Base-by-base conservation (phyloP, 2,329 filamentous ascomycete genomes). In the Ambrosiella xylebori region DNA sequence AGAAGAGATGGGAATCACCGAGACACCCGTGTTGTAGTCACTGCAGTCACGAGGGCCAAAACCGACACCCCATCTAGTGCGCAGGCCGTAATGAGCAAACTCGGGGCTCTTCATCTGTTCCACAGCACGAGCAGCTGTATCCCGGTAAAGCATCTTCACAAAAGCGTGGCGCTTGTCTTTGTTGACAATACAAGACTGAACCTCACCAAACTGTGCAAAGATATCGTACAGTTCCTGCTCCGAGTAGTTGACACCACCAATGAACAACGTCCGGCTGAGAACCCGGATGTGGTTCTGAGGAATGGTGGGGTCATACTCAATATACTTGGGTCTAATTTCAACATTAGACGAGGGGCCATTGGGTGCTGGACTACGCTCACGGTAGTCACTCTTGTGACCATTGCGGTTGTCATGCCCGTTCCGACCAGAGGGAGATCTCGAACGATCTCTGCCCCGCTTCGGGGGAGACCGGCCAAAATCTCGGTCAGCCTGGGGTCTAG, bases 171-270 rank as follows among this genome's bases (percentile, higher is more conserved):
- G 86, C 73, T 97, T 98, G 67, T 98, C 93, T 66, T 88, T 86
- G 73, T 98, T 97, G 64, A 96, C 90, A 63, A 98, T 98, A 71
- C 91, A 97, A 1, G 91, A 96, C 70, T 98, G 93, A 3, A 98
- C 93, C 57, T 83, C 76, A 60, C 93, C 93, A 67, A 84, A 95
- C 51, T 82, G 82, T 65, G 75, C 76, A 69, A 98, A 98, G 50
- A 95, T 82, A 55, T 73, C 74, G 57, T 89, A 83, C 57, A 98
- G 77, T 68, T 97, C 89, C 59, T 78, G 74, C 70, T 98, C 91
- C 6, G 86, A 83, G 60, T 77, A 87, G 77, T 84, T 94, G 62
- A 96, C 93, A 67, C 93, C 93, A 63, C 93, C 93, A 65, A 98
- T 90, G 68, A 98, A 98, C 11, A 98, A 78, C 12, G 93, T 98